Evolutionary conservation across 768 basidiomycete species (phyloP).

Genomic region (Naganishia kalamii): DNA sequence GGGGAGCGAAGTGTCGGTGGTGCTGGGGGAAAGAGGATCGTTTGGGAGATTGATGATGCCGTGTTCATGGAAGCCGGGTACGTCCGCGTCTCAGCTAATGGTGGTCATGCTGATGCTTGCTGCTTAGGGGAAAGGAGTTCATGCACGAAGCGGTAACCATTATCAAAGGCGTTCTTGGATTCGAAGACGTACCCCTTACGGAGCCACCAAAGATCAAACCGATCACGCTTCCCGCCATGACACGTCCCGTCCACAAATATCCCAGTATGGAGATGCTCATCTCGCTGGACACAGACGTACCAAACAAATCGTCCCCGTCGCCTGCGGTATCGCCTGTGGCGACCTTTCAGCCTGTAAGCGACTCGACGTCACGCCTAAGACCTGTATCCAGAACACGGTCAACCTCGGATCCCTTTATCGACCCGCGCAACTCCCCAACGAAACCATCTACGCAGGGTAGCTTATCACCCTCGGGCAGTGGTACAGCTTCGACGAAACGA

Average conservation of each 20-base stretch:
- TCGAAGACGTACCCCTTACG: constrained; percentile 57
- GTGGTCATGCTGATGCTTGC: neutral
- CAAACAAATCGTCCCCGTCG: neutral
- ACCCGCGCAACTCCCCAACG: constrained; percentile 23
- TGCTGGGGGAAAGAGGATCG: constrained; percentile 63
- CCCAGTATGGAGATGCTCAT: neutral
- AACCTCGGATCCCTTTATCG: constrained; percentile 35
- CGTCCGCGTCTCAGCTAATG: constrained; percentile 45
- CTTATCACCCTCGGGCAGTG: neutral
- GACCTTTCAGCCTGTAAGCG: neutral
- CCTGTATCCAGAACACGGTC: constrained; percentile 22
- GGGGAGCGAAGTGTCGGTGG: constrained; percentile 69
- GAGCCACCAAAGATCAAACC: constrained; percentile 33
- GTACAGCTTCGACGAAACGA: neutral
- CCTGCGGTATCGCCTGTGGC: neutral
- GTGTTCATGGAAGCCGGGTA: constrained; percentile 91
- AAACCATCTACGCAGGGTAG: neutral
- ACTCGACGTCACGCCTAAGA: neutral
- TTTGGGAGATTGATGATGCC: constrained; percentile 91
- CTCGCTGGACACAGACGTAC: neutral
- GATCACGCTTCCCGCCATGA: constrained; percentile 4
- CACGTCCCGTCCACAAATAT: neutral
- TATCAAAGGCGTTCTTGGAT: constrained; percentile 79
- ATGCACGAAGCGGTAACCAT: constrained; percentile 85
- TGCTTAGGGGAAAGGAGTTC: constrained; percentile 75